phyloP scores from a whole-genome alignment of 805 yeast genomes.

The Metschnikowia colocasiae region DNA sequence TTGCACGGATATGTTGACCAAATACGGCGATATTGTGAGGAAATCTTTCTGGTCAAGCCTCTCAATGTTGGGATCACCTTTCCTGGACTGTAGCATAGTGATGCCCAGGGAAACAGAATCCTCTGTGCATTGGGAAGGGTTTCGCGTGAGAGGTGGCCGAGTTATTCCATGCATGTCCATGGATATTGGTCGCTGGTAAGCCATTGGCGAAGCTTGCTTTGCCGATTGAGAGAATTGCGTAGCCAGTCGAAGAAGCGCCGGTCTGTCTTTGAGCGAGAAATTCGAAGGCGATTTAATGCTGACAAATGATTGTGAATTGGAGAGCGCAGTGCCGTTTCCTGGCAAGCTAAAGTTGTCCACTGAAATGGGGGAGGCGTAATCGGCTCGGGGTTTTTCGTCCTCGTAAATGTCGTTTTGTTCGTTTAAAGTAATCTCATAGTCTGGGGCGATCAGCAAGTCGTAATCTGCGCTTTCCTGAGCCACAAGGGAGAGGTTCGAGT shows the following conservation, averaged over 20 bases:
- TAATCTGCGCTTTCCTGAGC: constrained; percentile 47
- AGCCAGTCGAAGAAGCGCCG: constrained; percentile 12
- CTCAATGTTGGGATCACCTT: constrained; percentile 6
- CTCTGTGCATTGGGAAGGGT: constrained; percentile 35
- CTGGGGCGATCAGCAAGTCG: constrained; percentile 20
- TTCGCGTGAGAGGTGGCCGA: constrained; percentile 32
- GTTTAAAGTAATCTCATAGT: not conserved
- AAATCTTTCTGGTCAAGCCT: constrained; percentile 10
- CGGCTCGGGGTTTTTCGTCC: constrained; percentile 4
- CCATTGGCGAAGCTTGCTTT: constrained; percentile 21
- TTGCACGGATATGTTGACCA: constrained; percentile 42
- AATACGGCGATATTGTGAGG: constrained; percentile 10
- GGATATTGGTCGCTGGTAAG: constrained; percentile 15
- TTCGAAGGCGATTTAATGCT: constrained; percentile 1
- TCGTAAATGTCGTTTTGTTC: not conserved
- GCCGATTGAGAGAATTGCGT: constrained; percentile 13
- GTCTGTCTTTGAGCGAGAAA: constrained; percentile 11
- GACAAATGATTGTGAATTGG: constrained; percentile 1
- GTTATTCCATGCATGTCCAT: constrained; percentile 6
- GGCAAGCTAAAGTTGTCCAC: constrained; percentile 3
- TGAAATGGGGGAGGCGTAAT: constrained; percentile 1
- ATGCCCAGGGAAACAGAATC: constrained; percentile 24
- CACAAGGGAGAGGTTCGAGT: constrained; percentile 48
- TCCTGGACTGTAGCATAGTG: constrained; percentile 7
- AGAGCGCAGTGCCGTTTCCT: constrained; percentile 1